Percentiles rank a stretch among this genome's conserved stretches.
phyloP scores from a whole-genome alignment of 1,284 basidiomycete genomes.

The Sanghuangporus baumii region DNA sequence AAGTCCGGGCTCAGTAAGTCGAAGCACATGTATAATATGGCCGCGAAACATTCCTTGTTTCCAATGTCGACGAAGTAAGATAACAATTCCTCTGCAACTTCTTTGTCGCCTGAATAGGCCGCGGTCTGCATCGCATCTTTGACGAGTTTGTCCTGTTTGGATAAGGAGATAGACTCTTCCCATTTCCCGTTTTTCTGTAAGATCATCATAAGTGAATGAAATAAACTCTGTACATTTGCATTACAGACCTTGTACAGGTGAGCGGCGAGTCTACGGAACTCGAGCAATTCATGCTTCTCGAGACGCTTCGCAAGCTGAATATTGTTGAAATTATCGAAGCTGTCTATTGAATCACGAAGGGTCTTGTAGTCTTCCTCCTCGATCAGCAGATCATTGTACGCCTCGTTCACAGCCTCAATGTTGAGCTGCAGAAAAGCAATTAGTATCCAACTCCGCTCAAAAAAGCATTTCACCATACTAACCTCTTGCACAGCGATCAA shows the following conservation, averaged over 20 bases:
- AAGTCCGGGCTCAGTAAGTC: constrained; percentile 89
- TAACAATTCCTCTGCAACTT: constrained; percentile 91
- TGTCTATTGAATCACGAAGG: constrained; percentile 92
- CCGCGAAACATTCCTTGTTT: constrained; percentile 96
- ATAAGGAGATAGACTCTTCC: constrained; percentile 92
- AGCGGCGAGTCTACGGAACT: constrained; percentile 93
- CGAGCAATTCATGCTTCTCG: constrained; percentile 88
- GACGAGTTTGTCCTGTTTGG: constrained; percentile 95
- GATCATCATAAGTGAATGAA: not conserved
- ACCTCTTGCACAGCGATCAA: constrained; percentile 95
- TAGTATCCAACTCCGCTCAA: not conserved
- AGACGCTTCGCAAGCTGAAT: constrained; percentile 82
- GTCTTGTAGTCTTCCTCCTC: constrained; percentile 99
- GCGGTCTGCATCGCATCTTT: constrained; percentile 95
- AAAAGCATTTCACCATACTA: constrained; percentile 25
- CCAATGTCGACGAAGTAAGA: constrained; percentile 96
- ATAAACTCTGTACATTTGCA: not conserved
- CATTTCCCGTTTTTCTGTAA: constrained; percentile 87
- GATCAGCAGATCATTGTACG: constrained; percentile 94
- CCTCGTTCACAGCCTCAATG: constrained; percentile 95
- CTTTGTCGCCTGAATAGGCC: constrained; percentile 70
- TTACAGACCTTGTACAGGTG: constrained; percentile 86
- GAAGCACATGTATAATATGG: constrained; percentile 87
- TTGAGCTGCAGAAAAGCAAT: constrained; percentile 58
- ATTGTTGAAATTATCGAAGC: constrained; percentile 97